Evolutionary conservation across 805 yeast species (phyloP).

Genomic region (Cyberlindnera bimundalis): DNA sequence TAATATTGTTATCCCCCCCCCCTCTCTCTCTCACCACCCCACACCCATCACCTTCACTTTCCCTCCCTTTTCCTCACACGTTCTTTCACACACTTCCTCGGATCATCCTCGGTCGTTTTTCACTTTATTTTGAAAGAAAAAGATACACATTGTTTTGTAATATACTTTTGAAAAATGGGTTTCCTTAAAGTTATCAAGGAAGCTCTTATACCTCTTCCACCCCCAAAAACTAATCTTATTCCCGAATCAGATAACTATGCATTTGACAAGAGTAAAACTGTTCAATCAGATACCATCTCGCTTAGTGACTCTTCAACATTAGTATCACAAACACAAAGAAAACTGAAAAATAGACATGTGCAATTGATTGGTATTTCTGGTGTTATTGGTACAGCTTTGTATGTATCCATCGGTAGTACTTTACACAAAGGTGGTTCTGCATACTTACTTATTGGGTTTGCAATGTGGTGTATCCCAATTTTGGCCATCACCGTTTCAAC

Average conservation of each 20-base stretch:
- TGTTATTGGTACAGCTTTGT: constrained; percentile 76
- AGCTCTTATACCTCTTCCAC: constrained; percentile 20
- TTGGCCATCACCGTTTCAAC: constrained; percentile 63
- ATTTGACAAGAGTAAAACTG: neutral
- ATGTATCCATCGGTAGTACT: constrained; percentile 67
- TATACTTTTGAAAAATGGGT: neutral
- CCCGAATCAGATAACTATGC: constrained; percentile 2
- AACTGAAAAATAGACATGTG: constrained; percentile 64
- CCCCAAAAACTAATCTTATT: constrained; percentile 4
- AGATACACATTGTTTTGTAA: too few relatives aligned
- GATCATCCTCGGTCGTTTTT: too few relatives aligned
- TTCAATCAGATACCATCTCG: constrained; percentile 14
- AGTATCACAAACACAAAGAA: constrained; percentile 39
- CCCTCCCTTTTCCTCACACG: neutral
- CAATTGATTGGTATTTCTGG: constrained; percentile 80
- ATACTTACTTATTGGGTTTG: constrained; percentile 59
- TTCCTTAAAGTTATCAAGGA: constrained; percentile 1
- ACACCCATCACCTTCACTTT: neutral
- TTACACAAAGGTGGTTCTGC: constrained; percentile 69
- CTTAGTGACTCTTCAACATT: constrained; percentile 23
- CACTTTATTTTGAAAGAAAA: too few relatives aligned
- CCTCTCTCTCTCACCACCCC: neutral
- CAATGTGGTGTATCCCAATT: constrained; percentile 68
- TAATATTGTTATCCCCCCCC: too few relatives aligned
- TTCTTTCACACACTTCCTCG: too few relatives aligned